A percentile compares a stretch with the other conserved stretches of the same genome.
phyloP scores from a whole-genome alignment of 805 yeast genomes.

The Candida railenensis region DNA sequence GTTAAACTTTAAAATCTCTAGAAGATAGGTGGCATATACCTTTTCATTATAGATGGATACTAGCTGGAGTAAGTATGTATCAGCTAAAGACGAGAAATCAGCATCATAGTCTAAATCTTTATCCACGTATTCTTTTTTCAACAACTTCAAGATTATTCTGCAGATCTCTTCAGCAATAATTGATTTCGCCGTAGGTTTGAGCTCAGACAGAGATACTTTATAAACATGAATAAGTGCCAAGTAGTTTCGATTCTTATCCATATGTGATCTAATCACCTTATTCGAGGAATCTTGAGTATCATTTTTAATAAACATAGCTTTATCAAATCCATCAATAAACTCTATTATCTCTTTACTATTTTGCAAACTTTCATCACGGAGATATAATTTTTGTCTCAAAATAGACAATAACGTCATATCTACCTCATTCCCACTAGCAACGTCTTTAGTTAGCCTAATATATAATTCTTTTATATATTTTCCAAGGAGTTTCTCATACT shows the following conservation, averaged over 20 bases:
- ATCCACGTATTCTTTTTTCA: background rate
- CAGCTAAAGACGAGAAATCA: slow-evolving; percentile 6
- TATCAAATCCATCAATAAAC: slow-evolving; percentile 12
- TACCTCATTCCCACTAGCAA: background rate
- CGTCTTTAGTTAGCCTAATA: background rate
- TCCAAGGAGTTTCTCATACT: slow-evolving; percentile 3
- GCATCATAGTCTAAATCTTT: background rate
- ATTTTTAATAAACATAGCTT: background rate
- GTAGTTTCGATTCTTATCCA: background rate
- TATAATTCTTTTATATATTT: background rate
- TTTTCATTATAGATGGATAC: slow-evolving; percentile 18
- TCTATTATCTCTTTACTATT: slow-evolving; percentile 11
- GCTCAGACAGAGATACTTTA: background rate
- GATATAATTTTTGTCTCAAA: slow-evolving; percentile 1
- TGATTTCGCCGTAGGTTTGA: slow-evolving; percentile 4
- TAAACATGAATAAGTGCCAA: slow-evolving; percentile 4
- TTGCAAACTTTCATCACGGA: slow-evolving; percentile 1
- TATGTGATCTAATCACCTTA: background rate
- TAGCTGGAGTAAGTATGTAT: slow-evolving; percentile 10
- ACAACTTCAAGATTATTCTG: background rate
- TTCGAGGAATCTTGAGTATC: slow-evolving; percentile 4
- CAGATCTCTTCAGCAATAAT: slow-evolving; percentile 4
- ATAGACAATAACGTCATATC: background rate
- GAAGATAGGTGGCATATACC: slow-evolving; percentile 27
- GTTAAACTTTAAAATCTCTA: slow-evolving; percentile 29